Evolutionary conservation across 805 yeast genomes (phyloP), one percentile per base, ranked within the genome.

Genomic region (Phaffomyces opuntiae): DNA sequence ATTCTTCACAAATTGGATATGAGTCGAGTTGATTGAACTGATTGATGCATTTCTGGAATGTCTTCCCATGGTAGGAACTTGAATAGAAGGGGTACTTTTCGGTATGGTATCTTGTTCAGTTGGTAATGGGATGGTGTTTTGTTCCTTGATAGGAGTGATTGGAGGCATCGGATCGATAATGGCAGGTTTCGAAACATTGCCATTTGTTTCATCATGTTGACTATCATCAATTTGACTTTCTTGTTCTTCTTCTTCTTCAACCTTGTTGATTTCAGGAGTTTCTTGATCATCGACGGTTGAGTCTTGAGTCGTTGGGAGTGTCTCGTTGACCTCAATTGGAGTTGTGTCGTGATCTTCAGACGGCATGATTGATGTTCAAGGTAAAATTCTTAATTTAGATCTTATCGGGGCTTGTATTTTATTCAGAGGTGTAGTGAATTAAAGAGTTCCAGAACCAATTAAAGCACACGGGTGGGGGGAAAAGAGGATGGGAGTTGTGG

Each of bases 1-100:
- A 44, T 73, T 72, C 51, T 73, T 77, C 53, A 84, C 72, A 46
- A 79, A 71, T 12, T 59, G 42, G 16, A 60, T 48, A 19, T 68
- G 66, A 0, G 71, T 59, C 21, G 57, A 56, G 21, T 61, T 59
- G 43, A 62, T 62, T 5, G 58, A 53, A 2, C 49, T 33, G 14
- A 52, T 42, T 1, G 61, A 51, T 12, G 49, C 42, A 13, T 53
- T 52, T 39, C 59, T 49, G 6, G 53, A 46, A 36, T 56, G 59
- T 43, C 52, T 47, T 11, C 48, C 46, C 13, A 43, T 46, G 14
- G 38, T 7, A 19, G 44, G 42, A n/a, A 40, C 13, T 9, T 29
- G 31, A 29, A 11, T 21, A 9, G 48, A 43, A 8, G 49, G 41
- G 14, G 31, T 42, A 33, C 35, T 34, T 36, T 40, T 34, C 41